phyloP scores from a whole-genome alignment of 2,329 filamentous ascomycete species.

The Sodiomyces alkalinus region DNA sequence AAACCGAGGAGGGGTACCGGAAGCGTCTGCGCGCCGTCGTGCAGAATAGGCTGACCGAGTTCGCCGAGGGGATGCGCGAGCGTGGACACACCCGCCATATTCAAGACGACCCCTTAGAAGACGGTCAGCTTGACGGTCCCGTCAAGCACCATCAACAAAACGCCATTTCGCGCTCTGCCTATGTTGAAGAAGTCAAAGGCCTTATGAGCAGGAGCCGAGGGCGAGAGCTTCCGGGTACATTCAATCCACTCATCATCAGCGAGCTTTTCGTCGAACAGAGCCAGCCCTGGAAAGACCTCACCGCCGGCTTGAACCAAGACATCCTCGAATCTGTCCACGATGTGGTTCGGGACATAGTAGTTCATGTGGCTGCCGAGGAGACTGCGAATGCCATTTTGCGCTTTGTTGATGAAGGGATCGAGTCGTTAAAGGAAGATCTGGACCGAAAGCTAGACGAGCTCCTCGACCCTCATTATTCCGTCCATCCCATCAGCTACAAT shows the following conservation, averaged over 20 bases:
- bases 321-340: slow-evolving; percentile 14
- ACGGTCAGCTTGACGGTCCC: slow-evolving; percentile 4
- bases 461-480: slow-evolving; percentile 22
- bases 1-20: slow-evolving; percentile 15
- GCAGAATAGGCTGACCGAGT: slow-evolving; percentile 31
- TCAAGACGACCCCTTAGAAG: slow-evolving; percentile 6
- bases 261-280: slow-evolving; percentile 47
- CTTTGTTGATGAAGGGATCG: slow-evolving; percentile 13
- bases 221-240: slow-evolving; percentile 43
- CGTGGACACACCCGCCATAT: slow-evolving; percentile 25
- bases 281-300: slow-evolving; percentile 33
- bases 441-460: slow-evolving; percentile 27
- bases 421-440: slow-evolving; percentile 17
- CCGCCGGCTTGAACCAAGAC: slow-evolving; percentile 28
- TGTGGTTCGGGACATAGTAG: neutral
- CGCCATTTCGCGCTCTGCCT: slow-evolving; percentile 15
- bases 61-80: slow-evolving; percentile 25
- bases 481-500: slow-evolving; percentile 40
- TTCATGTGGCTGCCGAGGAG: neutral
- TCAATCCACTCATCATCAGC: slow-evolving; percentile 41
- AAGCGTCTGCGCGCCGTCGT: slow-evolving; percentile 37
- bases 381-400: neutral
- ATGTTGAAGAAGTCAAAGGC: slow-evolving; percentile 2
- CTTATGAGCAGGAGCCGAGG: neutral
- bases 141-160: slow-evolving; percentile 6